Evolutionary conservation across 805 yeast species (phyloP).

Genomic region (Metschnikowia henanensis): DNA sequence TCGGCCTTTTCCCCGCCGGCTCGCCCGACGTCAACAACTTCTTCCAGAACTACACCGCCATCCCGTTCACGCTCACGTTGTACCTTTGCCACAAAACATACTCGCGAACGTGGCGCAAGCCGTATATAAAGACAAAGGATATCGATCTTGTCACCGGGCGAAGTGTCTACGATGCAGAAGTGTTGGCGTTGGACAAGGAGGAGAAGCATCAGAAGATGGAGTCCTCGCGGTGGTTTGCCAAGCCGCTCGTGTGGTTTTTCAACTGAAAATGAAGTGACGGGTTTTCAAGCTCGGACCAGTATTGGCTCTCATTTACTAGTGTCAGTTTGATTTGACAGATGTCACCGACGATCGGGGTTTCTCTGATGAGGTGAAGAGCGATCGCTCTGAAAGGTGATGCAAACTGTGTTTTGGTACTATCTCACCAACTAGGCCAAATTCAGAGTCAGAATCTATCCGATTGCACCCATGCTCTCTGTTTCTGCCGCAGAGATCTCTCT

Average conservation of each 20-base stretch:
- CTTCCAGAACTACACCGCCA: constrained; percentile 27
- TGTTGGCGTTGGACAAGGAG: constrained; percentile 23
- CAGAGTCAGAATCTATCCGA: too few species aligned
- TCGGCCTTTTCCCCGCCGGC: constrained; percentile 38
- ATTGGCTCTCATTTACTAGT: too few species aligned
- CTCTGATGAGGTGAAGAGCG: too few species aligned
- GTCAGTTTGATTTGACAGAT: too few species aligned
- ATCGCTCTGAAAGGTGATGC: too few species aligned
- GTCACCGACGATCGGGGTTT: too few species aligned
- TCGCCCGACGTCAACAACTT: constrained; percentile 26
- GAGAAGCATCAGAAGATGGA: constrained; percentile 17
- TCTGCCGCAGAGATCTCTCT: too few species aligned
- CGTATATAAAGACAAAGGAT: constrained; percentile 21
- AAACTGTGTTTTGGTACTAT: too few species aligned
- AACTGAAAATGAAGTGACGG: background rate
- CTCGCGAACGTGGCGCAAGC: constrained; percentile 22
- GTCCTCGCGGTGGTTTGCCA: constrained; percentile 14
- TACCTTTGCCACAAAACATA: constrained; percentile 24
- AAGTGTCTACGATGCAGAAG: constrained; percentile 24
- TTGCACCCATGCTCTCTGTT: too few species aligned
- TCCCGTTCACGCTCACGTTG: constrained; percentile 23
- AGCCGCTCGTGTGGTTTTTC: constrained; percentile 20
- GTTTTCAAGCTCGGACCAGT: too few species aligned
- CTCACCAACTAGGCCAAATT: too few species aligned
- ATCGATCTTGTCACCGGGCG: constrained; percentile 24